Base-by-base conservation (phyloP, 108 stramenopile species). In the Chaetoceros muelleri region DNA sequence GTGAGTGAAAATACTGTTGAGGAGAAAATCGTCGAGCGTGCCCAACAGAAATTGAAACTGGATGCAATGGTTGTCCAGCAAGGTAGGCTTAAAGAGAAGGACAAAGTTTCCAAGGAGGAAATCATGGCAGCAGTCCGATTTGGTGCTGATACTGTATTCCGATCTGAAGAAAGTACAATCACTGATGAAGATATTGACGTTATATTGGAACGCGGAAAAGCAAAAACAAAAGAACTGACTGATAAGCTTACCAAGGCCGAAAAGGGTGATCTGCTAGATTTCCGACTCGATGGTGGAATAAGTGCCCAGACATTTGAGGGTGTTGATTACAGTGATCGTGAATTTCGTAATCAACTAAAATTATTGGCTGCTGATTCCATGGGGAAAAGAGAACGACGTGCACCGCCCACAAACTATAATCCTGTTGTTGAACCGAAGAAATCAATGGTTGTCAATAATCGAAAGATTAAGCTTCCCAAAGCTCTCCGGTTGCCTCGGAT, bases 41-140 rank as follows among this genome's bases (percentile, higher is more conserved):
- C 99, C 1, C 96, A 98, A 61, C 87, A 97, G 59, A 99, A 99
- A 73, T 93, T 99, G 18, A 98, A 99, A 57, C 94, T 99, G 25
- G 99, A 99, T 71, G 97, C 98, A 13, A 97, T 98, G 84, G 97
- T 99, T 51, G 95, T 99, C 46, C 98, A 99, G 69, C 89, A 90
- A 50, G 96, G 94, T 7, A 82, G 94, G 10, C 75, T 96, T 34
- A 86, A 87, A 62, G 91, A 96, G 16, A 82, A 87, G 57, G 91
- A 91, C 66, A 89, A 89, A 55, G 69, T 94, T 2, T 75, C 76
- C 21, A 90, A 82, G 29, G 93, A 88, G 21, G 93, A 94, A 29
- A 80, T 94, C 28, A 79, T 94, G 85, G 85, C 83, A 40, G 89
- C 93, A 55, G 93, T 99, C 20, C 82, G 91, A 22, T 98, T 97